Evolutionary conservation across 2,329 filamentous ascomycete species (phyloP), one percentile per base, ranked within the genome.

Genomic region (Cladosporium phlei): DNA sequence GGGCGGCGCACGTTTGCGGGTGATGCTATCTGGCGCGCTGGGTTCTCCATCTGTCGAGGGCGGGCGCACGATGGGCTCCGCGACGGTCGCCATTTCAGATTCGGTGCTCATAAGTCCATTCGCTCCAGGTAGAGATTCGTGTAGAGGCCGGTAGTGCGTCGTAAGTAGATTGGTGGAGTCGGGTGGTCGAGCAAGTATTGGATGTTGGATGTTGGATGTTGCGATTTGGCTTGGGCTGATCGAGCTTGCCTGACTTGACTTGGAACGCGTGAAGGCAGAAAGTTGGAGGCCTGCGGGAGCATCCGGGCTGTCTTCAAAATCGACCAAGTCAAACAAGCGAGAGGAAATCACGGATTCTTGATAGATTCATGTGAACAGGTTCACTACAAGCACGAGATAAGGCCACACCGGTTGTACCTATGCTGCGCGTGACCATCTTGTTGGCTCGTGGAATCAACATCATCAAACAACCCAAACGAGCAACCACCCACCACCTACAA

Each of bases 1-100:
- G 20, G 55, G 39, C 16, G 59, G 55, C 17, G 61, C 59, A 32
- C 62, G 58, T 50, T 65, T 66, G 35, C 62, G 62, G 38, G 55
- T 51, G 40, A 25, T 47, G 34, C 46, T 45, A 33, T 59, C 55
- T 49, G 48, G 48, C 25, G 48, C 45, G 9, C 35, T 28, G 30
- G 25, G 24, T 22, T 45, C 42, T 35, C 32, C 16, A 9, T 47
- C 45, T 21, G 28, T 12, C 2, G 45, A 47, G 22, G 28, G 28
- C 29, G 30, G 32, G 20, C 42, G 38, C 25, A 22, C 22, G 24
- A 19, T 22, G 27, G 30, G 38, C 19, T 38, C 38, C 38, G 38
- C 46, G 29, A 48, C 37, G 24, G 34, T 33, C 20, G 48, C 45
- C 48, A 48, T 52, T 27, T 39, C 30, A 20, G 29, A n/a, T 12